A percentile compares a stretch with the other conserved stretches of the same genome.
phyloP scores from a whole-genome alignment of 345 rosid species.

The Clarkia xantiana region DNA sequence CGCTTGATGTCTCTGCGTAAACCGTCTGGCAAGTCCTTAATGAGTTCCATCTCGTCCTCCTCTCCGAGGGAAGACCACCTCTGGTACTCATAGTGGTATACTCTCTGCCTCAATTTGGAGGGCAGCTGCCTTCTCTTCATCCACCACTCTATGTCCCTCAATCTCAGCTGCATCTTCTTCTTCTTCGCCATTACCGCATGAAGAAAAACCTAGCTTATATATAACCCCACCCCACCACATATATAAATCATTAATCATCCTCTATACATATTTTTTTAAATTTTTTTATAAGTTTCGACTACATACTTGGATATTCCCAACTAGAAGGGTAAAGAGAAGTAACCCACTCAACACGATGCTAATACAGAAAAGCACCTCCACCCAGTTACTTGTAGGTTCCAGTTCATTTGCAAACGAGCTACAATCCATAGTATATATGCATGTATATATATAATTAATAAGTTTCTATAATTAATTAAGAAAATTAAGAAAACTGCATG shows the following conservation, averaged over 20 bases:
- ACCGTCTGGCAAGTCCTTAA: slow-evolving; percentile 51
- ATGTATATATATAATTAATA: neutral
- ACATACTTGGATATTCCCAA: slow-evolving; percentile 47
- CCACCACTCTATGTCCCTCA: slow-evolving; percentile 51
- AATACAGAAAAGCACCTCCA: slow-evolving; percentile 47
- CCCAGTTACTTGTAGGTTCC: slow-evolving; percentile 37
- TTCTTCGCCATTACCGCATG: slow-evolving; percentile 39
- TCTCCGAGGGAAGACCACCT: slow-evolving; percentile 35
- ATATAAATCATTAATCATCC: too few species aligned
- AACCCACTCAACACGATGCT: slow-evolving; percentile 35
- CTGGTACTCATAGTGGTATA: slow-evolving; percentile 32
- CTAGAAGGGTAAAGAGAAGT: slow-evolving; percentile 40
- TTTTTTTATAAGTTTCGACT: too few species aligned
- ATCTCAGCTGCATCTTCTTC: slow-evolving; percentile 34
- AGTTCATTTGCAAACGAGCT: slow-evolving; percentile 58
- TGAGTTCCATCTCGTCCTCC: slow-evolving; percentile 36
- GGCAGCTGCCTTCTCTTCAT: slow-evolving; percentile 51
- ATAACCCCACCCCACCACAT: too few species aligned
- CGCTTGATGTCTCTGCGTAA: slow-evolving; percentile 49
- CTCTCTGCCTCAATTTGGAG: slow-evolving; percentile 28
- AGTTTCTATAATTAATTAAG: neutral
- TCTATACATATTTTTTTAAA: too few species aligned
- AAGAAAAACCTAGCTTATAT: slow-evolving; percentile 45
- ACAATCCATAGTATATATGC: slow-evolving; percentile 6
- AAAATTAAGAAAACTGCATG: neutral